Evolutionary conservation across 2,329 filamentous ascomycete genomes (phyloP), one percentile per base, ranked within the genome.

Genomic region (Didymellaceae sp.): DNA sequence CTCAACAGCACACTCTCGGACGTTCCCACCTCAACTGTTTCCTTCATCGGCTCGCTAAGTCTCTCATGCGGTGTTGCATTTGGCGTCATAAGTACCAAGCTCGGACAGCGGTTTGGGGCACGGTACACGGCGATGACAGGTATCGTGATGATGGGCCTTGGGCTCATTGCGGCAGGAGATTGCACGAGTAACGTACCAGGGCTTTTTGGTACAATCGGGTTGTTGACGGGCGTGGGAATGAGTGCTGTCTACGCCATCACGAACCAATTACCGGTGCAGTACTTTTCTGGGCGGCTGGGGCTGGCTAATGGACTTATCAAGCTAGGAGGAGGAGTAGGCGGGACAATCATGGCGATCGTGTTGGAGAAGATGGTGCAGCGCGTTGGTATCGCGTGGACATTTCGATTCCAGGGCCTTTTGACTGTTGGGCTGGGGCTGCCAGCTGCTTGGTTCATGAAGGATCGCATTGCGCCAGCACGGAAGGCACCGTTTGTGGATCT

Each of bases 11-110:
- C 74, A 0, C 69, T 84, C 1, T 75, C 75, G 0, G 20, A 52
- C 10, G 47, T 54, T 1, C 75, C 76, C 0, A 74, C 82, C 0
- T 77, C 79, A 0, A 83, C 80, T 1, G 70, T 87, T 13, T 79
- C 82, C 0, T 87, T 85, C 54, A 80, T 86, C 4, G 84, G 83
- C 4, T 82, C 80, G 0, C 61, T 86, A 8, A 74, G 76, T 8
- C 71, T 79, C 1, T 77, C 80, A 1, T 75, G 78, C 48, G 78
- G 82, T 20, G 79, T 80, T 0, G 74, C 79, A 1, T 73, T 82
- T 44, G 83, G 80, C 0, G 73, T 86, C 6, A 54, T 80, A 4
- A 81, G 80, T 57, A 79, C 79, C 0, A 74, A 78, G n/a, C 38
- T 84, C 5, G 77, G 83, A 45, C 72, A 77, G 6, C 61, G 66